Conservation (phyloP, 371 early-diverging fungal genomes). For the Catenaria anguillulae region DNA sequence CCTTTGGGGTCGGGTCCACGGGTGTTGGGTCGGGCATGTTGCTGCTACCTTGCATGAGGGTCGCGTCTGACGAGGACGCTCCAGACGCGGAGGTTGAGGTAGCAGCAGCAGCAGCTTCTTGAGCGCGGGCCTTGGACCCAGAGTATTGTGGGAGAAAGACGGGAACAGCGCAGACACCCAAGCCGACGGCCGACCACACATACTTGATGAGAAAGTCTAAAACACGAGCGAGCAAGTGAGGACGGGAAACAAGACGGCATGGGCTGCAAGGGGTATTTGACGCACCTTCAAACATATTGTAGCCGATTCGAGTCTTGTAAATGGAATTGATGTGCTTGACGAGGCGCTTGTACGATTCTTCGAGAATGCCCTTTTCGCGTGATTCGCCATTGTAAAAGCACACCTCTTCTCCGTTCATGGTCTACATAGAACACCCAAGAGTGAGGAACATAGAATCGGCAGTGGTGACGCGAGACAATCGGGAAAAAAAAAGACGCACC, state of each 20-base stretch:
- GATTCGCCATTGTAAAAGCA: constrained; percentile 66
- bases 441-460: neutral
- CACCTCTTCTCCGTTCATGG: constrained; percentile 69
- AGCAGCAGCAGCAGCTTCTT: no score
- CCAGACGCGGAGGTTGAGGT: neutral
- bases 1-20: constrained; percentile 9
- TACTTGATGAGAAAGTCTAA: constrained; percentile 21
- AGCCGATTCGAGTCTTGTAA: constrained; percentile 58
- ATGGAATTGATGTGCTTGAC: constrained; percentile 67
- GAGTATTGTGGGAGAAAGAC: constrained; percentile 54
- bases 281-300: constrained; percentile 86
- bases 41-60: neutral
- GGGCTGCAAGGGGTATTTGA: no score
- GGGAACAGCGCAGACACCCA: constrained; percentile 61
- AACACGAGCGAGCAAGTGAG: no score
- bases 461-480: constrained; percentile 17
- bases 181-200: constrained; percentile 52
- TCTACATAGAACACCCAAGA: no score
- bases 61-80: neutral
- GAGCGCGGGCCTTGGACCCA: constrained; percentile 11
- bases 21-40: neutral
- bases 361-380: constrained; percentile 55
- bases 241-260: no score
- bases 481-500: no score
- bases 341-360: constrained; percentile 45